Evolutionary conservation across 2,329 filamentous ascomycete species (phyloP), one percentile per base, ranked within the genome.

Genomic region (Amesomyces nigricolor): DNA sequence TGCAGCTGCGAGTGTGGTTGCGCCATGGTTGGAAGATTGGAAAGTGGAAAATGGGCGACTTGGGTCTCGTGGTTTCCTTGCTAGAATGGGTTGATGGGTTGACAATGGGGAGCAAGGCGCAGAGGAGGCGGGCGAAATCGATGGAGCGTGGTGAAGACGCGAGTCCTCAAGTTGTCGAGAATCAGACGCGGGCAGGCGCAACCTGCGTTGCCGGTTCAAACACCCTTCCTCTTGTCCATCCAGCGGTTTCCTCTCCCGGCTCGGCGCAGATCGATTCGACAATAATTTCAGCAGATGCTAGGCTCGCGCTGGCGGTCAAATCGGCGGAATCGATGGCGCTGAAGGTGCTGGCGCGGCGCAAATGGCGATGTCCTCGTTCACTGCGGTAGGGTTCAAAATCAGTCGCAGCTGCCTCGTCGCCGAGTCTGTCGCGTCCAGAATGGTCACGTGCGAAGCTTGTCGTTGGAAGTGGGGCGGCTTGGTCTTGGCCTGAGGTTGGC

Each of bases 1-100:
- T 71, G 72, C 61, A 73, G 72, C 61, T 78, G 74, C n/a, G 75
- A 72, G 61, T 83, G 80, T 50, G 80, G 79, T 67, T 86, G 82
- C 65, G 82, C 81, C 82, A 86, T 82, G 61, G 61, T 61, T 51
- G 39, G 3, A 6, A 26, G 6, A 4, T 26, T 2, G 22, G 6
- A 26, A 26, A 6, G 22, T 26, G 5, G 6, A 19, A n/a, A 48
- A 48, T 30, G 32, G 29, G 53, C 43, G 37, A 48, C 32, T 26
- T 13, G 38, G 38, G 22, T 19, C 54, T 43, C 59, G 53, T 14
- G 38, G 2, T 53, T 57, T 35, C 44, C 6, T 22, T 0, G 35
- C 7, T 13, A 8, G 11, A 19, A 44, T 16, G 40, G 9, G 32
- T 9, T 10, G 45, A 38, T 19, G 39, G 16, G 3, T 11, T n/a